Evolutionary conservation across 306 rosid genomes (phyloP), one percentile per base, ranked within the genome.

Genomic region (Urtica urens): DNA sequence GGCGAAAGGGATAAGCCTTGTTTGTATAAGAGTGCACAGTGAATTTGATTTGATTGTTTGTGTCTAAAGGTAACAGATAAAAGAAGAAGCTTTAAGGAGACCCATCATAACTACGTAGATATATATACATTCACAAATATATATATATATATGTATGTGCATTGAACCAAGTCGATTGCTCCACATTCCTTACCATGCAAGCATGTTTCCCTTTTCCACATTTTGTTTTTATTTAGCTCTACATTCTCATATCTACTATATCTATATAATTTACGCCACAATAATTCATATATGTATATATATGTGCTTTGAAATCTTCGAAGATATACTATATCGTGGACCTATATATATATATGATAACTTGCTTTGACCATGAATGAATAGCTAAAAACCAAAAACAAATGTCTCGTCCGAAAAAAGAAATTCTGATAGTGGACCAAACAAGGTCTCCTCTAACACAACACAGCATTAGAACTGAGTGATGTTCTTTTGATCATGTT

Each of bases 101-200:
- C 33, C 33, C 33, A 28, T 28, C 6, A 4, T 28, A 28, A 28
- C 33, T 28, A 3, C 3, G n/a, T 35, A 35, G 1, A 35, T 35
- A 35, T 35, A 35, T 35, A 35, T 1, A 35, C n/a, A 35, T 16
- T 17, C 9, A 5, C 5, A 41, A 2, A 41, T 16, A 17, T 17
- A 20, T 13, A 41, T 4, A 19, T 41, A 41, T 41, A 40, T n/a
- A n/a, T 6, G 26, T 25, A 30, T 21, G 40, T 57, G 28, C 72
- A 63, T 46, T 68, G 58, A 68, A 65, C 31, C 37, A 49, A 28
- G 53, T 28, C 53, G 29, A 46, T 18, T 38, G 39, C 40, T 14
- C 18, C 35, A 30, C 16, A 3, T 3, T 12, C 6, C 21, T 18
- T 6, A 4, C n/a, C 21, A 41, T 10, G 24, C 28, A 0, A 19